A percentile compares a stretch with the other conserved stretches of the same genome.
phyloP scores from a whole-genome alignment of 371 early-diverging fungal genomes.

The Mucor piriformis region DNA sequence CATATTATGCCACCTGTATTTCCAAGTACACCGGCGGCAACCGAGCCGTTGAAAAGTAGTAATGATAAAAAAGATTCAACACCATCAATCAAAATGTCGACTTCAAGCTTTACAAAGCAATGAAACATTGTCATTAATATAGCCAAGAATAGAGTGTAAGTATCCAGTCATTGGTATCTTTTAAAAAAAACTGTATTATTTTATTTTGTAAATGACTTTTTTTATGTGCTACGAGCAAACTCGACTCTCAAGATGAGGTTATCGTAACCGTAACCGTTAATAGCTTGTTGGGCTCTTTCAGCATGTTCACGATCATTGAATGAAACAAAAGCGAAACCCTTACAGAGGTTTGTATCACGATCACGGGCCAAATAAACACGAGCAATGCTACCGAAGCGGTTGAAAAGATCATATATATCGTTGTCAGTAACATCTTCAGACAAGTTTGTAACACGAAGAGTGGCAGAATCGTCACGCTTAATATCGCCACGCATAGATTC shows the following conservation, averaged over 20 bases:
- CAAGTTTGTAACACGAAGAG: constrained; percentile 94
- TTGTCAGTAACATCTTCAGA: constrained; percentile 90
- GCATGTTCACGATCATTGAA: constrained; percentile 83
- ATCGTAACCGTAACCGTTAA: constrained; percentile 94
- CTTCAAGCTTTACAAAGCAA: too few relatives aligned
- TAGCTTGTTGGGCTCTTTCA: constrained; percentile 79
- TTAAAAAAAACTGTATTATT: neutral
- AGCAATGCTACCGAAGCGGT: constrained; percentile 78
- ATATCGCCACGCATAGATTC: constrained; percentile 55
- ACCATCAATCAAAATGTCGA: too few relatives aligned
- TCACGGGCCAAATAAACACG: constrained; percentile 88
- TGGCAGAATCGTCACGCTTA: constrained; percentile 81
- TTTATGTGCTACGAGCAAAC: constrained; percentile 56
- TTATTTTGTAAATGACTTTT: neutral
- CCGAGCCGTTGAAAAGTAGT: too few relatives aligned
- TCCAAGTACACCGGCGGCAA: too few relatives aligned
- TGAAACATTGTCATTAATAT: too few relatives aligned
- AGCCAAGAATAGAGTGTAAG: too few relatives aligned
- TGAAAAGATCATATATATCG: constrained; percentile 89
- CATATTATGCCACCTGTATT: too few relatives aligned
- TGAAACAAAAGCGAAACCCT: constrained; percentile 95
- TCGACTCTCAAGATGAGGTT: constrained; percentile 93
- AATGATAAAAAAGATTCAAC: too few relatives aligned
- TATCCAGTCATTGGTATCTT: too few relatives aligned
- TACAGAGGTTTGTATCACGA: constrained; percentile 84